Base-by-base conservation (phyloP, 139 green algal species). In the Dunaliella sp. region DNA sequence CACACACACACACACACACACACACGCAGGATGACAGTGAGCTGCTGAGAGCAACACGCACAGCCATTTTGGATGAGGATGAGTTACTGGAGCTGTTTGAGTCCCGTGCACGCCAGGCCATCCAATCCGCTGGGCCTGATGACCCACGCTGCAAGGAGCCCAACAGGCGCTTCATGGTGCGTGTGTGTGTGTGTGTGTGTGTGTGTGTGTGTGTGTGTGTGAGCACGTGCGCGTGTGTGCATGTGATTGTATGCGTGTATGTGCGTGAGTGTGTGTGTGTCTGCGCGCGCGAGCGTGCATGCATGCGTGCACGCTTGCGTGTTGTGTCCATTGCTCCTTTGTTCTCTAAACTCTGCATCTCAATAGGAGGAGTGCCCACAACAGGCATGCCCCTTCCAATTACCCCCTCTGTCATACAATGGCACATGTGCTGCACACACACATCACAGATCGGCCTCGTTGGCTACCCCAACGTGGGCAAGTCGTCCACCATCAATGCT, bases 391-490 rank as follows among this genome's bases (percentile, higher is more conserved):
- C n/a, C n/a, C n/a, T n/a, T n/a, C n/a, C n/a, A n/a, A n/a, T n/a
- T n/a, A n/a, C n/a, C n/a, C n/a, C n/a, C n/a, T n/a, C n/a, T n/a
- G n/a, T n/a, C n/a, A n/a, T n/a, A n/a, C n/a, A n/a, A n/a, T n/a
- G n/a, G n/a, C n/a, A n/a, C n/a, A n/a, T n/a, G n/a, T n/a, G n/a
- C n/a, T n/a, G n/a, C n/a, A n/a, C n/a, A n/a, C n/a, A n/a, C n/a
- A n/a, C n/a, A n/a, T n/a, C 33, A 33, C 80, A 85, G 81, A 58
- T 98, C 33, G 96, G 96, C 21, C 88, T 98, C 65, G 97, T 98
- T 1, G 97, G 97, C 77, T 99, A 98, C 88, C 97, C 97, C 78
- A 99, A 99, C 92, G 97, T 99, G n/a, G 97, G 97, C 93, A 98
- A 94, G 86, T 95, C 90, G 2, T 95, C 90, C 31, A 98, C 94